phyloP scores from a whole-genome alignment of 2,329 filamentous ascomycete species.

The Aurifilum marmelostoma region DNA sequence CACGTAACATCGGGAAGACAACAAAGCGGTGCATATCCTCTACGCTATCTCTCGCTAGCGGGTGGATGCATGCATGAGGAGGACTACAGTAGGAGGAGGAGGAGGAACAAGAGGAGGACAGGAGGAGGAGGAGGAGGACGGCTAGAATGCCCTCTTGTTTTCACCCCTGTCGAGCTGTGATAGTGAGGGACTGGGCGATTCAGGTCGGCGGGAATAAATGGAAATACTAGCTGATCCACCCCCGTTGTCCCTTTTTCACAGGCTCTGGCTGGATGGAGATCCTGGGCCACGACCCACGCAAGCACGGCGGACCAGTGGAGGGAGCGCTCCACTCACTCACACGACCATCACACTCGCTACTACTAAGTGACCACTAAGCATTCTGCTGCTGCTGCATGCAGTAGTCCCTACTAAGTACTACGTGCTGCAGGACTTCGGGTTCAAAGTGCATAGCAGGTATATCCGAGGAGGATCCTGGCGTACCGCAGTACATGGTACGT shows the following conservation, averaged over 20 bases:
- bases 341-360: too few relatives aligned
- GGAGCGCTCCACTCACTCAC: neutral
- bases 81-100: too few relatives aligned
- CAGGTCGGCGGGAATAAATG: constrained; percentile 13
- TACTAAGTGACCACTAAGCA: too few relatives aligned
- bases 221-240: constrained; percentile 1
- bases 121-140: neutral
- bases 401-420: neutral
- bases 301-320: neutral
- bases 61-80: neutral
- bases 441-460: neutral
- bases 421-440: neutral
- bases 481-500: neutral
- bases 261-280: neutral
- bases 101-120: neutral
- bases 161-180: neutral
- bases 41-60: neutral
- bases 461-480: neutral
- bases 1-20: neutral
- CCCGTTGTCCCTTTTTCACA: neutral
- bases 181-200: neutral
- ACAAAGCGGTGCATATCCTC: neutral
- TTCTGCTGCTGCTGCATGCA: neutral
- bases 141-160: neutral
- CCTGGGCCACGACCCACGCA: neutral